A percentile compares a stretch with the other conserved stretches of the same genome.
These are phyloP conservation scores for Friedmanniomyces simplex DNA, from an alignment of 495 filamentous ascomycete species.

Conservation along the genomic window DNA sequence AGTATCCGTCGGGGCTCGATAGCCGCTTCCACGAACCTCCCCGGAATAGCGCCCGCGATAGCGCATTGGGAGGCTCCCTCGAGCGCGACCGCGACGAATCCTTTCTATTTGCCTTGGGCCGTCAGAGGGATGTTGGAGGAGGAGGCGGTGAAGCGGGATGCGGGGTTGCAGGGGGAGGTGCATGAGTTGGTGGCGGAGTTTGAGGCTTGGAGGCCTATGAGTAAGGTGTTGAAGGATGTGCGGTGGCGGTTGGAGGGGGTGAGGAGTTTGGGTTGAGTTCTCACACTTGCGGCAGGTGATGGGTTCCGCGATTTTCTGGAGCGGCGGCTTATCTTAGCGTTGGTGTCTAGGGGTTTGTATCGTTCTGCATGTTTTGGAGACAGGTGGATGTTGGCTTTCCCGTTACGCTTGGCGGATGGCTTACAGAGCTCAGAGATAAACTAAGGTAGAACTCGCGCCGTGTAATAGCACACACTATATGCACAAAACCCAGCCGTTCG, in stretches of 20 bases:
- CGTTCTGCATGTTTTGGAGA: no score
- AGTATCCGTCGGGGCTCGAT: slow-evolving; percentile 13
- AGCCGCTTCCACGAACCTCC: slow-evolving; percentile 8
- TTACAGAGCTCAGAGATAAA: no score
- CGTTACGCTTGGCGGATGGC: no score
- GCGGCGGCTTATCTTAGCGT: neutral
- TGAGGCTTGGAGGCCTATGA: slow-evolving; percentile 84
- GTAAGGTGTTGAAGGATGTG: slow-evolving; percentile 87
- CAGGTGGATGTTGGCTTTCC: no score
- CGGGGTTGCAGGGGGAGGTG: slow-evolving; percentile 55
- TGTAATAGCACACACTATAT: no score
- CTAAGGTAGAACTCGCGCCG: no score
- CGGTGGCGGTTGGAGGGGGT: slow-evolving; percentile 93
- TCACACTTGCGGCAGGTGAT: neutral
- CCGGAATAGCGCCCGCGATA: slow-evolving; percentile 21
- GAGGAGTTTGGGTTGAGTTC: slow-evolving; percentile 58
- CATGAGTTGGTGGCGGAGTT: slow-evolving; percentile 74
- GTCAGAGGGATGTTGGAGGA: slow-evolving; percentile 90
- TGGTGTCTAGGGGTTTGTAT: neutral
- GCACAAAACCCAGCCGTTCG: no score
- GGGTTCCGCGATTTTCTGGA: neutral
- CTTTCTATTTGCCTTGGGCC: slow-evolving; percentile 86
- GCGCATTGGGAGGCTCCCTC: slow-evolving; percentile 20
- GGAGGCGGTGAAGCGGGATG: slow-evolving; percentile 72
- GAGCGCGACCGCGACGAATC: slow-evolving; percentile 41